Evolutionary conservation across 108 stramenopile species (phyloP).

Genomic region (Fistulifera solaris): DNA sequence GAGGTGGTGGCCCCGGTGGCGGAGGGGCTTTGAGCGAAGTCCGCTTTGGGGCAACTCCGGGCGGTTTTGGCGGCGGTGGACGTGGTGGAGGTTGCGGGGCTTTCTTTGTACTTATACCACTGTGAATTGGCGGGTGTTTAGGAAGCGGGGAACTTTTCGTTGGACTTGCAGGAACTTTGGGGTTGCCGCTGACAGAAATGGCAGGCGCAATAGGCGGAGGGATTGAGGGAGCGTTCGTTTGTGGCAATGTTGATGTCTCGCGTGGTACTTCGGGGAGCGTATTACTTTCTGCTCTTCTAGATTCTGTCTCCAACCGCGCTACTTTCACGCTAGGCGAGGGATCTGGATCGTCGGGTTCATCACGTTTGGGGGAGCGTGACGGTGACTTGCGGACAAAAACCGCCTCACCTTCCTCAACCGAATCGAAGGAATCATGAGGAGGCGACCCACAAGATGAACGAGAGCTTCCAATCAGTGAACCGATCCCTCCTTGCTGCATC

Average conservation of each 20-base stretch:
- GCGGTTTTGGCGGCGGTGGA: conserved; percentile 8
- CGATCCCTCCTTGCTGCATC: conserved; percentile 12
- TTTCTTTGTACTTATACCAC: not conserved
- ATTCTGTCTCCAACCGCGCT: not conserved
- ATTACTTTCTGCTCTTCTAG: not conserved
- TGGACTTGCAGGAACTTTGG: conserved; percentile 1
- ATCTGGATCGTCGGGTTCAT: conserved; percentile 1
- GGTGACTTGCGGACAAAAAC: conserved; percentile 54
- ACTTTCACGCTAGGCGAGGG: not conserved
- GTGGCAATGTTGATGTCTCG: conserved; percentile 1
- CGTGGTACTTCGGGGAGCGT: not conserved
- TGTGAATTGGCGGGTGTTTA: not conserved
- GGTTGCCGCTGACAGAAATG: not conserved
- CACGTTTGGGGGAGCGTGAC: conserved; percentile 18
- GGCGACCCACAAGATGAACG: conserved; percentile 62
- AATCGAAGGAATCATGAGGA: conserved; percentile 56
- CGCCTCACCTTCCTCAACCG: conserved; percentile 67
- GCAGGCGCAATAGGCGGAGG: not conserved
- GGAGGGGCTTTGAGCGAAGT: conserved; percentile 5
- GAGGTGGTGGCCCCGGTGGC: conserved; percentile 1
- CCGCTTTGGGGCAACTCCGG: too few relatives aligned
- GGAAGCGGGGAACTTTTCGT: not conserved
- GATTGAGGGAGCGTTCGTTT: not conserved
- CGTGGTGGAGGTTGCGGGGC: conserved; percentile 3
- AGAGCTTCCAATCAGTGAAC: conserved; percentile 1